These are phyloP conservation scores for Nicotiana tomentosiformis DNA, from an alignment of 257 asterid genomes.

Conservation along the genomic window DNA sequence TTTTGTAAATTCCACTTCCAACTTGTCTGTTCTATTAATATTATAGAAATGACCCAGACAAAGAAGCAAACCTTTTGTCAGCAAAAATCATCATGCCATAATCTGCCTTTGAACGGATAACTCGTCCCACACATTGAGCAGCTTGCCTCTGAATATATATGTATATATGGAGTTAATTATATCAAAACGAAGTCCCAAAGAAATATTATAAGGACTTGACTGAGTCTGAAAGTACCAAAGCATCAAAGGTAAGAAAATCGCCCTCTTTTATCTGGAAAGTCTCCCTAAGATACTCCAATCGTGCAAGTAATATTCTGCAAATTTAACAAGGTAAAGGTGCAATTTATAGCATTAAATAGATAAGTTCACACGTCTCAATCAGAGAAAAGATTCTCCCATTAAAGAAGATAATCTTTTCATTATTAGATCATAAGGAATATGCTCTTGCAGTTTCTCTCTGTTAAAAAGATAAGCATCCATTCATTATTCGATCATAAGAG, in stretches of 20 bases:
- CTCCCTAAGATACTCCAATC: slow-evolving; percentile 87
- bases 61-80: slow-evolving; percentile 70
- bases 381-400: neutral
- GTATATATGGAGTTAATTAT: neutral
- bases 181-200: neutral
- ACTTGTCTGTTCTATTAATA: neutral
- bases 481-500: neutral
- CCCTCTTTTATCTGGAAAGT: slow-evolving; percentile 98
- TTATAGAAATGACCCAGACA: neutral
- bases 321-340: neutral
- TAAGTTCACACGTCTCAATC: neutral
- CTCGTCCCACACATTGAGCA: slow-evolving; percentile 99
- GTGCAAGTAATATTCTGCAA: slow-evolving; percentile 86
- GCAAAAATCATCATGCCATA: slow-evolving; percentile 99
- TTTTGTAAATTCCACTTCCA: neutral
- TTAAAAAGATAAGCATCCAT: neutral
- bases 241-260: slow-evolving; percentile 92
- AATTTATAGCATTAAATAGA: neutral
- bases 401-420: neutral
- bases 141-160: slow-evolving; percentile 75
- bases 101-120: slow-evolving; percentile 97
- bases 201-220: neutral
- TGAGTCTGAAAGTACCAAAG: slow-evolving; percentile 57
- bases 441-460: neutral
- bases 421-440: neutral